phyloP scores from a whole-genome alignment of 2,329 filamentous ascomycete species.

The Monosporascus cannonballus region DNA sequence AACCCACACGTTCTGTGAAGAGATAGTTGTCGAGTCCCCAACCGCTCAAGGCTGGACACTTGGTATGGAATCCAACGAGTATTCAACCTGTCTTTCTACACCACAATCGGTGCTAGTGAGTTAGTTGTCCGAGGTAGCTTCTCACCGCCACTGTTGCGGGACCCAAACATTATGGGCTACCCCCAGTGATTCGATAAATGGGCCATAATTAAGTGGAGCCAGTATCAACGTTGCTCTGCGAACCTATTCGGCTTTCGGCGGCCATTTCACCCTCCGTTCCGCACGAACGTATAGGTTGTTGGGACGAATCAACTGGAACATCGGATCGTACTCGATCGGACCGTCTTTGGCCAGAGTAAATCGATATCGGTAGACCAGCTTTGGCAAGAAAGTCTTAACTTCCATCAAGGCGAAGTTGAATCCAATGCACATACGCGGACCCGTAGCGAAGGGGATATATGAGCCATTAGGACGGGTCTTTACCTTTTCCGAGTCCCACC shows the following conservation, averaged over 20 bases:
- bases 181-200: no score
- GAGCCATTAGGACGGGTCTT: conserved; percentile 44
- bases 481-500: conserved; percentile 50
- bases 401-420: conserved; percentile 60
- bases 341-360: conserved; percentile 45
- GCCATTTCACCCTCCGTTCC: conserved; percentile 43
- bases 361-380: conserved; percentile 53
- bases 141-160: no score
- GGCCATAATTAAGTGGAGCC: no score
- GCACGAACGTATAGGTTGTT: conserved; percentile 48
- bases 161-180: no score
- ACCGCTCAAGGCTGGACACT: no score
- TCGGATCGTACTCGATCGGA: conserved; percentile 51
- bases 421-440: conserved; percentile 53
- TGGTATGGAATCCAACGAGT: no score
- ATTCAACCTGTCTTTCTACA: no score
- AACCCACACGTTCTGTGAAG: no score
- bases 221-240: no score
- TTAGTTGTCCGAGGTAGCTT: no score
- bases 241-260: conserved; percentile 17
- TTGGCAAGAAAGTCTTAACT: conserved; percentile 51
- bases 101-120: no score
- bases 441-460: conserved; percentile 54
- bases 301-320: conserved; percentile 52
- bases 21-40: no score